Percentiles rank a stretch among this genome's conserved stretches.
Evolutionary conservation across 2,329 filamentous ascomycete genomes (phyloP).

Genomic region (Neopestalotiopsis sp.): DNA sequence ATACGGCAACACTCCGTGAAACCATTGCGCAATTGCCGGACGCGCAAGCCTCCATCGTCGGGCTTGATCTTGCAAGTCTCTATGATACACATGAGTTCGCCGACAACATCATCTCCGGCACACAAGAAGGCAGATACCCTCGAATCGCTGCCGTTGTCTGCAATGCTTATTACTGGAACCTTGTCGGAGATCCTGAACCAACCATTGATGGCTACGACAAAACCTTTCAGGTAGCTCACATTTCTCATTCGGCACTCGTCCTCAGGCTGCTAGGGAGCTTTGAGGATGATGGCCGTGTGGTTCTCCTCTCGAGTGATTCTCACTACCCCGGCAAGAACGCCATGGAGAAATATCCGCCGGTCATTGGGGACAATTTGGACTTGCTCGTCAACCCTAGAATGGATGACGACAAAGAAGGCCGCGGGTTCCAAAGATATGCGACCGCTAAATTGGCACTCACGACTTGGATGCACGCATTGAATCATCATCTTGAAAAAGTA

Average conservation of each 20-base stretch:
- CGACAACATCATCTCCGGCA: conserved; percentile 27
- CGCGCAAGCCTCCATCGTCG: conserved; percentile 39
- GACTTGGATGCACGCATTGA: conserved; percentile 17
- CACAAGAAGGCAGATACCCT: conserved; percentile 32
- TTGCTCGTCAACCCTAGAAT: background rate
- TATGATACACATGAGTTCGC: conserved; percentile 39
- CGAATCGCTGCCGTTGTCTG: conserved; percentile 42
- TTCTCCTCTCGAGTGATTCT: conserved; percentile 36
- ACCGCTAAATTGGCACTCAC: conserved; percentile 16
- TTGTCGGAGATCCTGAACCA: conserved; percentile 34
- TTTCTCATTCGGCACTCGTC: conserved; percentile 41
- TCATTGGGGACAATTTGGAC: background rate
- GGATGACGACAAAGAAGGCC: conserved; percentile 12
- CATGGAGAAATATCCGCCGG: conserved; percentile 11
- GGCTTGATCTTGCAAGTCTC: conserved; percentile 40
- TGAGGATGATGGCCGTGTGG: conserved; percentile 42
- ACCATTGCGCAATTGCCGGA: conserved; percentile 33
- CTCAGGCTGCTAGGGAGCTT: conserved; percentile 60
- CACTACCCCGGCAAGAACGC: conserved; percentile 46
- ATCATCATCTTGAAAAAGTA: conserved; percentile 20
- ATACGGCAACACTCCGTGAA: conserved; percentile 22
- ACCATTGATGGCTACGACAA: conserved; percentile 43
- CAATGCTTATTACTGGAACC: conserved; percentile 45
- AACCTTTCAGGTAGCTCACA: conserved; percentile 44
- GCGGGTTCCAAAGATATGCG: conserved; percentile 11